Evolutionary conservation across 352 stramenopile genomes (phyloP).

Genomic region (Lagenidium giganteum): DNA sequence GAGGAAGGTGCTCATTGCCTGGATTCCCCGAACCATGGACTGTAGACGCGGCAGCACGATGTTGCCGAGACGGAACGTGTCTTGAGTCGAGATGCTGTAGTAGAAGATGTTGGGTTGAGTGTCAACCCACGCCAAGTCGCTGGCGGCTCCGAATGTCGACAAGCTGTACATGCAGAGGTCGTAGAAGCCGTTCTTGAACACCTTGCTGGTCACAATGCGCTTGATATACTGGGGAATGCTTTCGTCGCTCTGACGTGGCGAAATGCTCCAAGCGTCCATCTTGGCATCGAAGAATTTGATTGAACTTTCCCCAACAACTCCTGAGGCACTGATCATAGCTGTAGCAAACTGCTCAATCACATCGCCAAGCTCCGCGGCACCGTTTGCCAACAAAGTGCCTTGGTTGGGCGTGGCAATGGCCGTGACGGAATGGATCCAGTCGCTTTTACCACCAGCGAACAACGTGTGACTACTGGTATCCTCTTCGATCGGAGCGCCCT

Average conservation of each 20-base stretch:
- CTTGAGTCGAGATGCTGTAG: conserved; percentile 25
- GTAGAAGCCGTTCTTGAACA: conserved; percentile 13
- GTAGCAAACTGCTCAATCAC: conserved; percentile 11
- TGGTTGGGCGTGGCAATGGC: conserved; percentile 17
- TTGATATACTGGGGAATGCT: conserved; percentile 20
- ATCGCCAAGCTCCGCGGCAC: conserved; percentile 10
- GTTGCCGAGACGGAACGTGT: conserved; percentile 20
- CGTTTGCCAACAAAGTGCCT: conserved; percentile 21
- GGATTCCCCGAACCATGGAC: conserved; percentile 16
- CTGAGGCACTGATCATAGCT: conserved; percentile 5
- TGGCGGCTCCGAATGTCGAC: conserved; percentile 14
- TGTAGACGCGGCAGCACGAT: conserved; percentile 14
- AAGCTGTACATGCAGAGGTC: conserved; percentile 24
- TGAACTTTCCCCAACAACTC: conserved; percentile 8
- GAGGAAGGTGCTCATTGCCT: conserved; percentile 16
- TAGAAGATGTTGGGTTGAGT: conserved; percentile 26
- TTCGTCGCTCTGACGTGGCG: conserved; percentile 7
- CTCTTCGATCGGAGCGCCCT: conserved; percentile 19
- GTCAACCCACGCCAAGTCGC: conserved; percentile 29
- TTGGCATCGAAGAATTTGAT: conserved; percentile 20
- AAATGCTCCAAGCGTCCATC: conserved; percentile 25
- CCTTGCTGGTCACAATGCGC: conserved; percentile 15
- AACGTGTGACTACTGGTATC: conserved; percentile 12
- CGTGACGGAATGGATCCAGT: conserved; percentile 39
- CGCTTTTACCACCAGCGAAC: conserved; percentile 24